Base-by-base conservation (phyloP, 1,284 basidiomycete genomes). In the Ceratobasidium sp. region DNA sequence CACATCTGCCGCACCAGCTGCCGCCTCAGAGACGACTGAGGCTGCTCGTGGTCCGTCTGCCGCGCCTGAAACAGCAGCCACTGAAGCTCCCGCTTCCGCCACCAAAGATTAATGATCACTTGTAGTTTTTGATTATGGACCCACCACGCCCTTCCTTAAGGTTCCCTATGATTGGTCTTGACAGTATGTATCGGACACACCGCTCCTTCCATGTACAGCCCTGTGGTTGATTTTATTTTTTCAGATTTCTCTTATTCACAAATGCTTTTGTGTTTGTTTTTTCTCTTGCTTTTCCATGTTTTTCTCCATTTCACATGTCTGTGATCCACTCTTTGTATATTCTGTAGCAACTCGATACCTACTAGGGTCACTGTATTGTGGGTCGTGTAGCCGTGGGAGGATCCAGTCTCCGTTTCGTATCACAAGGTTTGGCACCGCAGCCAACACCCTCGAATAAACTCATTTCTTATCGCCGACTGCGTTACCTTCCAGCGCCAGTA, bases 151-250 rank as follows among this genome's bases (percentile, higher is more conserved):
- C 16, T 46, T 64, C 60, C 29, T 64, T 64, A 6, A 27, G 33
- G 33, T 36, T 36, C 33, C 33, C 33, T 29, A 60, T 64, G 60
- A 16, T 54, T 42, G 50, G 36, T 70, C 66, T 56, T 27, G n/a
- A 47, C 46, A 36, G 72, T 70, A 67, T 62, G 57, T 67, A 60
- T 29, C 68, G 44, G 25, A 49, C 44, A 33, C 33, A n/a, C 52
- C 16, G 41, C 52, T 33, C 33, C 29, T 29, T 36, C 46, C 13
- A 47, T 58, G 42, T 70, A 64, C 50, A 58, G 57, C 60, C 60
- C 16, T 52, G 21, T 27, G 49, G 49, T 30, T 49, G 9, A 33
- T 25, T n/a, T 41, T 41, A 21, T 50, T 21, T 50, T 64, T 49
- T 39, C 50, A 30, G 60, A 33, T 25, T n/a, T 41, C 25, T 50